phyloP scores from a whole-genome alignment of 2,329 filamentous ascomycete genomes.

The Geosmithia flava region DNA sequence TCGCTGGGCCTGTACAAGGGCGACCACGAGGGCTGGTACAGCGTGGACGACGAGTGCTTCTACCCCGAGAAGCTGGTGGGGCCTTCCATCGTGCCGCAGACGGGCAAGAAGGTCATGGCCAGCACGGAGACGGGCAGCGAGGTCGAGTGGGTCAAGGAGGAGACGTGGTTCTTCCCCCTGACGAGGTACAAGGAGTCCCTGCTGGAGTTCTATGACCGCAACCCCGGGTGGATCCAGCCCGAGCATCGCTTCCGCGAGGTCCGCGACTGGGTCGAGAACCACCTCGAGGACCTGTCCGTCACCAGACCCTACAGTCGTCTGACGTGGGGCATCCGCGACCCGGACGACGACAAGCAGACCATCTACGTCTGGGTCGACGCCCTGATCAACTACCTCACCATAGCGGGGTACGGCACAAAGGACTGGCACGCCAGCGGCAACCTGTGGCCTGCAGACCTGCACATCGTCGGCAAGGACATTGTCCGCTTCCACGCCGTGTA shows the following conservation, averaged over 20 bases:
- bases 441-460: constrained; percentile 84
- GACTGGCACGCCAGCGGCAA: constrained; percentile 8
- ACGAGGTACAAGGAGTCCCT: constrained; percentile 71
- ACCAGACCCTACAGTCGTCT: constrained; percentile 71
- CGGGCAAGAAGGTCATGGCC: constrained; percentile 71
- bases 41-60: constrained; percentile 91
- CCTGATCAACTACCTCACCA: constrained; percentile 85
- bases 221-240: constrained; percentile 69
- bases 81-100: constrained; percentile 62
- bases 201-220: constrained; percentile 65
- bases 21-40: constrained; percentile 93
- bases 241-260: constrained; percentile 64
- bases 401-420: constrained; percentile 53
- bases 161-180: constrained; percentile 89
- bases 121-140: constrained; percentile 81
- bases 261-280: constrained; percentile 60
- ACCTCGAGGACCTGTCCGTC: constrained; percentile 78
- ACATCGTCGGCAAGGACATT: constrained; percentile 95
- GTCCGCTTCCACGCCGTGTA: constrained; percentile 93
- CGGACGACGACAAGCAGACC: constrained; percentile 72
- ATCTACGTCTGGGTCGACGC: constrained; percentile 97
- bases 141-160: constrained; percentile 89
- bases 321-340: constrained; percentile 81
- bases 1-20: constrained; percentile 70
- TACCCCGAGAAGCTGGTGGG: constrained; percentile 71